Evolutionary conservation across 192 early-diverging fungal species (phyloP).

Genomic region (Backusella liffmaniae): DNA sequence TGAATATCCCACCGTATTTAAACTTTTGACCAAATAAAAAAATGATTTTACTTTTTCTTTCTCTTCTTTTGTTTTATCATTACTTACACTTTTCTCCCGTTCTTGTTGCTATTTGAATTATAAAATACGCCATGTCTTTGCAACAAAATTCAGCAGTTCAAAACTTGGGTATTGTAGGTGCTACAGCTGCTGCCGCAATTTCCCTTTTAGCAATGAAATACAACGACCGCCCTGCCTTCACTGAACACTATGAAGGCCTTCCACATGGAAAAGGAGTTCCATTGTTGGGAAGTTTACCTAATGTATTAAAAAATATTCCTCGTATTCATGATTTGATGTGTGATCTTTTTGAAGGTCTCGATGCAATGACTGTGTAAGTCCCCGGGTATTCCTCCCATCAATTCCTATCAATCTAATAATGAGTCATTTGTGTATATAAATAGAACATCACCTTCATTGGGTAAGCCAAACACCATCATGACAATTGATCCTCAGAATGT

Average conservation of each 20-base stretch:
- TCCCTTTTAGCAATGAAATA: slow-evolving; percentile 20
- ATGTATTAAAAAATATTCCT: neutral
- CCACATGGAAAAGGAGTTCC: slow-evolving; percentile 16
- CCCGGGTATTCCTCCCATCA: neutral
- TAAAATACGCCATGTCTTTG: neutral
- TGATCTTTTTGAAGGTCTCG: slow-evolving; percentile 11
- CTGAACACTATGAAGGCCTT: slow-evolving; percentile 13
- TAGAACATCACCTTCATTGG: slow-evolving; percentile 21
- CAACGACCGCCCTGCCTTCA: slow-evolving; percentile 27
- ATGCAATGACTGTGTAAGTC: slow-evolving; percentile 16
- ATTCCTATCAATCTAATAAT: neutral
- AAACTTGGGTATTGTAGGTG: neutral
- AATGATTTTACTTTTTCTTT: neutral
- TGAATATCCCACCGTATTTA: neutral
- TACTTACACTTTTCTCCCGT: neutral
- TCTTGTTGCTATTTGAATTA: too few relatives aligned
- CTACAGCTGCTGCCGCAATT: neutral
- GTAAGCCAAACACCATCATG: slow-evolving; percentile 17
- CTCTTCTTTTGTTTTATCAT: neutral
- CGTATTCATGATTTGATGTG: slow-evolving; percentile 10
- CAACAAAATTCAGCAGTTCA: neutral
- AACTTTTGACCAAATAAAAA: neutral
- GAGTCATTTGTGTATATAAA: neutral
- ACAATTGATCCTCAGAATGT: slow-evolving; percentile 35
- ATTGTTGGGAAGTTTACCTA: slow-evolving; percentile 20